A percentile compares a stretch with the other conserved stretches of the same genome.
phyloP scores from a whole-genome alignment of 345 rosid genomes.

The Moricandia arvensis region DNA sequence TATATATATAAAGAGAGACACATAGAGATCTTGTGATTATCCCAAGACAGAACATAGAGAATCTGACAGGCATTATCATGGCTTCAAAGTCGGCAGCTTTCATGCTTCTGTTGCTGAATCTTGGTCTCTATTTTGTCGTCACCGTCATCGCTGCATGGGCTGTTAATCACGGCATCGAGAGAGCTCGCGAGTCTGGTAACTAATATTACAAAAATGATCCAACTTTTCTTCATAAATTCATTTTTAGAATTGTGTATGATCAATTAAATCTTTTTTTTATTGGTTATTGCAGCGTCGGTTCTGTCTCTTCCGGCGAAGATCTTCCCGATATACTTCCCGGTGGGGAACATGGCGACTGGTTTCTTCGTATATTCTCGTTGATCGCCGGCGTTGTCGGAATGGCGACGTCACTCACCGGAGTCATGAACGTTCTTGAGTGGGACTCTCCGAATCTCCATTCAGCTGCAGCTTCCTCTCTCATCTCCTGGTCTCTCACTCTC shows the following conservation, averaged over 20 bases:
- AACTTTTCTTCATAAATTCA: not conserved
- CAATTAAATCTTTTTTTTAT: not conserved
- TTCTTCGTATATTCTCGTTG: slow-evolving; percentile 64
- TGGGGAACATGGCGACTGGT: slow-evolving; percentile 90
- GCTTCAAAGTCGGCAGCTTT: slow-evolving; percentile 68
- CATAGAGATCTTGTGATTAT: slow-evolving; percentile 8
- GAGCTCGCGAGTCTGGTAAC: slow-evolving; percentile 62
- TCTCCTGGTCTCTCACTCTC: slow-evolving; percentile 65
- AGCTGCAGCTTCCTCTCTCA: slow-evolving; percentile 68
- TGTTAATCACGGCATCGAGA: slow-evolving; percentile 63
- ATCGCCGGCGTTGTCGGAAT: slow-evolving; percentile 80
- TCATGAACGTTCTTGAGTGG: slow-evolving; percentile 48
- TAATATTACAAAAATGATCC: not conserved
- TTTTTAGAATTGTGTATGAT: not conserved
- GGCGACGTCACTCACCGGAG: slow-evolving; percentile 61
- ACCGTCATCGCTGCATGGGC: slow-evolving; percentile 72
- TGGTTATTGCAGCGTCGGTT: slow-evolving; percentile 57
- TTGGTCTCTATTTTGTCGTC: slow-evolving; percentile 62
- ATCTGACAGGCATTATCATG: slow-evolving; percentile 42
- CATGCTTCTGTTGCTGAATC: slow-evolving; percentile 63
- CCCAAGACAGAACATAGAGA: slow-evolving; percentile 23
- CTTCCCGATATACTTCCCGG: slow-evolving; percentile 78
- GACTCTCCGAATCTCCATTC: slow-evolving; percentile 52
- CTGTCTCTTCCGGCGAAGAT: slow-evolving; percentile 65
- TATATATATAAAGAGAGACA: slow-evolving; percentile 1